These are phyloP conservation scores for Gymnopus androsaceus DNA, from an alignment of 1,284 basidiomycete genomes.

Conservation along the genomic window DNA sequence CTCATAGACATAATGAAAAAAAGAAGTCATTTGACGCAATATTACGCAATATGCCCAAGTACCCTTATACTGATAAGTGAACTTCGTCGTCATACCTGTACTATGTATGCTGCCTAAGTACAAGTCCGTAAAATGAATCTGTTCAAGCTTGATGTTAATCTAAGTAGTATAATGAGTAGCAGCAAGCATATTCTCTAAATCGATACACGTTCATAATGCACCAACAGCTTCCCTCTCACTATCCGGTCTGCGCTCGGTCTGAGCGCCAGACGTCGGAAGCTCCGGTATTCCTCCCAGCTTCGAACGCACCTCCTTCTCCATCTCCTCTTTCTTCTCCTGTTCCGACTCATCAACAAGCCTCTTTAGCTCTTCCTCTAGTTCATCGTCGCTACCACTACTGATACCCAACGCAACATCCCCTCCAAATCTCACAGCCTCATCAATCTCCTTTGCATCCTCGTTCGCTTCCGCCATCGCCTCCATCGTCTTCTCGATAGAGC, in stretches of 20 bases:
- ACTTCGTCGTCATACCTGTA: no score
- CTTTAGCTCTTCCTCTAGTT: constrained; percentile 59
- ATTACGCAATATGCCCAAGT: no score
- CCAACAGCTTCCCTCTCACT: neutral
- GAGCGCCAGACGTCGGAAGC: neutral
- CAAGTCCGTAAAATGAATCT: no score
- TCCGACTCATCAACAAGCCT: constrained; percentile 53
- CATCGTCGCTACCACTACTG: constrained; percentile 54
- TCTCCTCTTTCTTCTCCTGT: constrained; percentile 29
- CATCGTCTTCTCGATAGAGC: constrained; percentile 83
- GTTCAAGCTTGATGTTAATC: no score
- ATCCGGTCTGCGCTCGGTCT: neutral
- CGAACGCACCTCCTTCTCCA: constrained; percentile 40
- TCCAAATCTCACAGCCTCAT: constrained; percentile 73
- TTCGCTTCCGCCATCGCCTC: constrained; percentile 83
- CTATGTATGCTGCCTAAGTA: no score
- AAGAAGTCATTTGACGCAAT: no score
- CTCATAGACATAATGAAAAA: no score
- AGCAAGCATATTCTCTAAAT: no score
- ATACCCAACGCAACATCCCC: constrained; percentile 57
- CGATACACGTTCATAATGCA: no score
- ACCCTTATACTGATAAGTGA: no score
- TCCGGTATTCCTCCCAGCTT: constrained; percentile 41
- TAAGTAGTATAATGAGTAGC: no score
- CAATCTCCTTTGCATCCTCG: constrained; percentile 79